Conservation (phyloP, 2,329 filamentous ascomycete genomes). For the Penicillium paneum region DNA sequence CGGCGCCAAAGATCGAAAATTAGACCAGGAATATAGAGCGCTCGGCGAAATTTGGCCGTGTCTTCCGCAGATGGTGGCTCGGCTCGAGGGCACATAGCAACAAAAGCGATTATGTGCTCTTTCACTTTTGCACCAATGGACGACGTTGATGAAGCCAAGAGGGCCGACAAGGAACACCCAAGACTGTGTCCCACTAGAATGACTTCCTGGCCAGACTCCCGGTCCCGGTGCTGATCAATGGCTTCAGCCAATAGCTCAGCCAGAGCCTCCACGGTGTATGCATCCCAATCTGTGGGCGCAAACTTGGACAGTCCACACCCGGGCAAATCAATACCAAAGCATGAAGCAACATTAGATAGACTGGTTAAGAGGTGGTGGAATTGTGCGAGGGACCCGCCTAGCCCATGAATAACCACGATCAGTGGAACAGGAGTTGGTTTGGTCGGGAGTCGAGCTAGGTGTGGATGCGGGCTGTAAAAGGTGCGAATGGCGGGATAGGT, state of each 20-base stretch:
- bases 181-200: conserved; percentile 86
- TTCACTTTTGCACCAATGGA: conserved; percentile 54
- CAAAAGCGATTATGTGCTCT: conserved; percentile 66
- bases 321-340: conserved; percentile 83
- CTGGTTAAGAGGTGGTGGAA: conserved; percentile 79
- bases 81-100: conserved; percentile 77
- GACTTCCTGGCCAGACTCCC: conserved; percentile 64
- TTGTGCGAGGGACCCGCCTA: conserved; percentile 88
- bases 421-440: conserved; percentile 73
- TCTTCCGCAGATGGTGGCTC: conserved; percentile 58
- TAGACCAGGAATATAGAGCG: conserved; percentile 63
- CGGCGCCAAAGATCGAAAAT: conserved; percentile 73
- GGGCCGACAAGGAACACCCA: conserved; percentile 74
- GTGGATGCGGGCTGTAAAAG: conserved; percentile 78
- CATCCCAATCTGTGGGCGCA: conserved; percentile 65
- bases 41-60: conserved; percentile 50
- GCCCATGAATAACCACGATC: conserved; percentile 85
- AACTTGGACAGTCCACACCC: conserved; percentile 83
- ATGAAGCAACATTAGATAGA: conserved; percentile 77
- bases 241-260: conserved; percentile 70
- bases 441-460: conserved; percentile 74
- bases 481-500: conserved; percentile 75
- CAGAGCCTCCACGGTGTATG: conserved; percentile 75
- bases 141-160: conserved; percentile 63
- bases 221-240: conserved; percentile 70